phyloP scores from a whole-genome alignment of 768 basidiomycete genomes.

The Naganishia friedmannii region DNA sequence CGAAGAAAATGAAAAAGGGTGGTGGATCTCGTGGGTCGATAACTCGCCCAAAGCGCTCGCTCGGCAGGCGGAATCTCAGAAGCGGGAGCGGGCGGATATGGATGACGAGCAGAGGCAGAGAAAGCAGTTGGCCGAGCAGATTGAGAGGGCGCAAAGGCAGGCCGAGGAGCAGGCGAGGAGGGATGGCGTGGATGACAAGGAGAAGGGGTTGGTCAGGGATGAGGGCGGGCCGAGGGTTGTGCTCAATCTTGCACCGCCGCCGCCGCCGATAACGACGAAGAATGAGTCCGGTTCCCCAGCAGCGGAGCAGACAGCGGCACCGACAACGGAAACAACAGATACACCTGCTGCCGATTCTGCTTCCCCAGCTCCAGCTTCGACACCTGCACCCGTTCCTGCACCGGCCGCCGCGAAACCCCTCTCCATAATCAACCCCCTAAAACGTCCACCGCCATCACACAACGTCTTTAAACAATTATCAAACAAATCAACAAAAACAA shows the following conservation, averaged over 20 bases:
- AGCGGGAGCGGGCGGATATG: conserved; percentile 85
- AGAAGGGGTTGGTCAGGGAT: conserved; percentile 40
- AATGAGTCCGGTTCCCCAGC: conserved; percentile 33
- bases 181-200: conserved; percentile 1
- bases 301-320: conserved; percentile 51
- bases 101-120: conserved; percentile 95
- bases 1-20: conserved; percentile 98
- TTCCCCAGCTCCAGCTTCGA: conserved; percentile 17
- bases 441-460: conserved; percentile 54
- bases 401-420: conserved; percentile 27
- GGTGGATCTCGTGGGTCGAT: conserved; percentile 97
- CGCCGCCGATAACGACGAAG: not conserved
- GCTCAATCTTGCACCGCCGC: conserved; percentile 21
- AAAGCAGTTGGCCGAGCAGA: conserved; percentile 83
- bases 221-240: conserved; percentile 45
- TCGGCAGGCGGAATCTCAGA: conserved; percentile 63
- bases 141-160: conserved; percentile 68
- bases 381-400: not conserved
- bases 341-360: conserved; percentile 45
- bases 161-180: conserved; percentile 29
- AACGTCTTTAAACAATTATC: conserved; percentile 59
- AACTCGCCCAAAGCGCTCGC: conserved; percentile 90
- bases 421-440: conserved; percentile 37
- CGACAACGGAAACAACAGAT: conserved; percentile 57
- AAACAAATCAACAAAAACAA: conserved; percentile 44